Base-by-base conservation (phyloP, 495 filamentous ascomycete genomes). In the Tetracladium marchalianum region DNA sequence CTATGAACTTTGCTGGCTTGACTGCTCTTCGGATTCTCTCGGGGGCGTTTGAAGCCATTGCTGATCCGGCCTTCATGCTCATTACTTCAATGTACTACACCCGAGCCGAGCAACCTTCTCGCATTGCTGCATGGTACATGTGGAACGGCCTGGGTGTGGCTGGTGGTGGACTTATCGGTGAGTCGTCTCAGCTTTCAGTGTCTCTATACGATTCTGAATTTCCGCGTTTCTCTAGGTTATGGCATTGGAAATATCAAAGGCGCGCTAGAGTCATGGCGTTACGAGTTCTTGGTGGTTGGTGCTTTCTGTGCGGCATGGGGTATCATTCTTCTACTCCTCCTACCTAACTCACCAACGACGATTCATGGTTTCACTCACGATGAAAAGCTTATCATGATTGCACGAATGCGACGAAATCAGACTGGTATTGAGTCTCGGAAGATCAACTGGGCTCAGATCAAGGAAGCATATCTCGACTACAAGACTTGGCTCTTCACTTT, bases 271-370 rank as follows among this genome's bases (percentile, higher is more conserved):
- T 75, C 70, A 0, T 77, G 74, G 73, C 75, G 75, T 54, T 77
- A 76, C 45, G 74, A 77, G 50, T 71, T 75, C 50, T 53, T 35
- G 41, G 43, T 6, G 19, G 52, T 31, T 43, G 56, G 53, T 47
- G 56, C 51, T 37, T 52, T 58, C 24, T 69, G 59, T 53, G 55
- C 43, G 45, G 43, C 43, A 44, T 71, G 51, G 68, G 66, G 54
- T 1, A 67, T 80, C 15, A 77, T 73, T 1, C 81, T 81, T 1
- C 62, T 82, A 0, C 58, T 84, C 40, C 53, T 40, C 85, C 82
- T 84, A 45, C 83, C 81, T 0, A 82, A 87, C 55, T 83, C 69
- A 47, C 82, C 84, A 49, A 61, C 83, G 44, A 85, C 84, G 53
- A 73, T 76, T 9, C 73, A 76, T 62, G 46, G 65, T 17, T 85